Evolutionary conservation across 768 basidiomycete genomes (phyloP).

Genomic region (Boletus rex-veris): DNA sequence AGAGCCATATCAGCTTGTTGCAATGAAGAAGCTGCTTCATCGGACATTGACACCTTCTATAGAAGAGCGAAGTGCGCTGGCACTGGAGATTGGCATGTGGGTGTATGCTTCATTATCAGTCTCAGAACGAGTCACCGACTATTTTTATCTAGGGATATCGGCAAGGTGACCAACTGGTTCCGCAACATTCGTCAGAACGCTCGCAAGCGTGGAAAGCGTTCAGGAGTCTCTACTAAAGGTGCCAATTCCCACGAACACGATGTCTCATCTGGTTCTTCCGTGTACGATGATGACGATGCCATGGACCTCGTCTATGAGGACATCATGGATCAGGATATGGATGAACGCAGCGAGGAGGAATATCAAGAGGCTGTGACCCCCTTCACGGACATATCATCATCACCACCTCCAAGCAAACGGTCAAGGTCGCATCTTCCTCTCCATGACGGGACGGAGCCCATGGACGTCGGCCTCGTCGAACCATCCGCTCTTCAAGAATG

Average conservation of each 20-base stretch:
- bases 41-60: slow-evolving; percentile 74
- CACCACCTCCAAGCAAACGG: slow-evolving; percentile 34
- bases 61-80: slow-evolving; percentile 72
- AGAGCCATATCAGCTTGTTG: slow-evolving; percentile 73
- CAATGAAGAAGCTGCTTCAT: slow-evolving; percentile 64
- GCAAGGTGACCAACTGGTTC: slow-evolving; percentile 88
- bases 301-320: slow-evolving; percentile 49
- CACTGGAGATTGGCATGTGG: slow-evolving; percentile 75
- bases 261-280: slow-evolving; percentile 51
- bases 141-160: slow-evolving; percentile 55
- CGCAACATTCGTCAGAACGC: slow-evolving; percentile 79
- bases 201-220: slow-evolving; percentile 62
- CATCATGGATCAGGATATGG: slow-evolving; percentile 49
- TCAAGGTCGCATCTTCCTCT: slow-evolving; percentile 29
- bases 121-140: slow-evolving; percentile 8
- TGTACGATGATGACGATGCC: slow-evolving; percentile 39
- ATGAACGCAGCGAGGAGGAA: slow-evolving; percentile 61
- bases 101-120: slow-evolving; percentile 20
- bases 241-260: slow-evolving; percentile 43
- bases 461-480: slow-evolving; percentile 38
- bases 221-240: slow-evolving; percentile 38
- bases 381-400: slow-evolving; percentile 50
- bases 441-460: slow-evolving; percentile 28
- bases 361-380: slow-evolving; percentile 74
- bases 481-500: slow-evolving; percentile 44